These are phyloP conservation scores for Medicago truncatula DNA, from an alignment of 306 rosid species.

Conservation along the genomic window MtrunA17r5.0-ANR NC_053043.1:49528501-49529000, in stretches of 20 bases:
- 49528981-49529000: no score
- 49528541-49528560: constrained; percentile 20
- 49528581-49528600: background rate
- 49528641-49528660: background rate
- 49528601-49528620: no score
- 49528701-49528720: constrained; percentile 27
- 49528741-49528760: background rate
- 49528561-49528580: no score
- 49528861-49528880: background rate
- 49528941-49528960: background rate
- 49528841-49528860: background rate
- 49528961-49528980: background rate
- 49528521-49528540: constrained; percentile 12
- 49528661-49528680: constrained; percentile 25
- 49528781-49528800: background rate
- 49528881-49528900: background rate
- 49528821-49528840: background rate
- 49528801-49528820: background rate
- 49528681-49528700: constrained; percentile 16
- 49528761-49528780: background rate
- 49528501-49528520: constrained; percentile 13
- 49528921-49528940: background rate
- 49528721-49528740: constrained; percentile 3
- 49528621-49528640: background rate
- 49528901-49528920: background rate